Percentiles rank a stretch among this genome's conserved stretches.
Evolutionary conservation across 495 filamentous ascomycete genomes (phyloP).

Genomic region (Cryomyces minteri): DNA sequence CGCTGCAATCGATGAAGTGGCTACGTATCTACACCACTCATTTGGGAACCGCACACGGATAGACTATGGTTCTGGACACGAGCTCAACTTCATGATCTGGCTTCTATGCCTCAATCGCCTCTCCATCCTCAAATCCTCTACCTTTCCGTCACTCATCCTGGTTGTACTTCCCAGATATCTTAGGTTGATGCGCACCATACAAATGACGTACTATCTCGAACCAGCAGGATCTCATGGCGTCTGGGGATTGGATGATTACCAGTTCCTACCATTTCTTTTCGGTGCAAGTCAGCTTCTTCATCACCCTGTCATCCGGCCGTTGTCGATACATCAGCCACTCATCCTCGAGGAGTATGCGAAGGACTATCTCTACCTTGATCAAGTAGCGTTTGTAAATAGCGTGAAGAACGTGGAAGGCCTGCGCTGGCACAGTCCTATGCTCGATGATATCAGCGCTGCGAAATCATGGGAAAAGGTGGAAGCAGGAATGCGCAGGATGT

Average conservation of each 20-base stretch:
- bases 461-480: conserved; percentile 88
- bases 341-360: conserved; percentile 69
- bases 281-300: conserved; percentile 77
- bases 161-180: conserved; percentile 69
- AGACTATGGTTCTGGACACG: conserved; percentile 94
- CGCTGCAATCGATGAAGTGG: conserved; percentile 48
- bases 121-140: conserved; percentile 35
- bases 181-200: conserved; percentile 58
- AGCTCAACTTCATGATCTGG: conserved; percentile 93
- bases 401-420: conserved; percentile 93
- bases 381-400: conserved; percentile 83
- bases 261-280: conserved; percentile 86
- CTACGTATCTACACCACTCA: conserved; percentile 62
- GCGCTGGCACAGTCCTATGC: conserved; percentile 94
- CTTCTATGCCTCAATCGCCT: conserved; percentile 77
- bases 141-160: conserved; percentile 58
- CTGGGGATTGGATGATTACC: conserved; percentile 68
- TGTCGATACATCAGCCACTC: conserved; percentile 69
- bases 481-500: conserved; percentile 91
- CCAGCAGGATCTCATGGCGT: conserved; percentile 66
- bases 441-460: conserved; percentile 91
- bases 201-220: conserved; percentile 85
- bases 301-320: conserved; percentile 74
- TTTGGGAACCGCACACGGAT: conserved; percentile 79
- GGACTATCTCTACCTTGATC: conserved; percentile 77